phyloP scores from a whole-genome alignment of 257 asterid species.

The Przewalskia tangutica region DNA sequence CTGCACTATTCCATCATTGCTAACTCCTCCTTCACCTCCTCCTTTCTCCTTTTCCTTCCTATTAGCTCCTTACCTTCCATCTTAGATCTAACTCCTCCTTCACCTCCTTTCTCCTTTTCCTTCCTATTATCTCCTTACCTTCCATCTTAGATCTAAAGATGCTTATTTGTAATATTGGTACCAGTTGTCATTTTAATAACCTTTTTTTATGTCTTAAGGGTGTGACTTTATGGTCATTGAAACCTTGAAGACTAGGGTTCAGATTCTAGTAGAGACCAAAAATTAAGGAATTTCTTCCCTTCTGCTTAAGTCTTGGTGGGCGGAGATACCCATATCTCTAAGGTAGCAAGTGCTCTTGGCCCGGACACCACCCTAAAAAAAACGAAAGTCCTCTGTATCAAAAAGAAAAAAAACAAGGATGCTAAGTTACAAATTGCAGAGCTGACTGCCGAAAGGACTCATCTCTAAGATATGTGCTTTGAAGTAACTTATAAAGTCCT shows the following conservation, averaged over 20 bases:
- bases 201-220: no score
- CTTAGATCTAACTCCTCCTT: neutral
- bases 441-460: neutral
- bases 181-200: neutral
- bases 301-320: no score
- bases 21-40: neutral
- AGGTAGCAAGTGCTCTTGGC: no score
- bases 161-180: neutral
- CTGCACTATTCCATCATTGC: neutral
- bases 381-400: no score
- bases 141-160: neutral
- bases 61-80: neutral
- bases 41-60: neutral
- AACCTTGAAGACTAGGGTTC: no score
- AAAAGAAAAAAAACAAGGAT: neutral
- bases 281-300: no score
- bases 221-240: no score
- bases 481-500: neutral
- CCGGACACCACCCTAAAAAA: no score
- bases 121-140: neutral
- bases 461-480: neutral
- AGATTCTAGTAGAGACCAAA: no score
- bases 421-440: neutral
- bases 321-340: no score
- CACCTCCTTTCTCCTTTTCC: neutral